These are phyloP conservation scores for Lactarius quietus DNA, from an alignment of 768 basidiomycete species.

Conservation along the genomic window DNA sequence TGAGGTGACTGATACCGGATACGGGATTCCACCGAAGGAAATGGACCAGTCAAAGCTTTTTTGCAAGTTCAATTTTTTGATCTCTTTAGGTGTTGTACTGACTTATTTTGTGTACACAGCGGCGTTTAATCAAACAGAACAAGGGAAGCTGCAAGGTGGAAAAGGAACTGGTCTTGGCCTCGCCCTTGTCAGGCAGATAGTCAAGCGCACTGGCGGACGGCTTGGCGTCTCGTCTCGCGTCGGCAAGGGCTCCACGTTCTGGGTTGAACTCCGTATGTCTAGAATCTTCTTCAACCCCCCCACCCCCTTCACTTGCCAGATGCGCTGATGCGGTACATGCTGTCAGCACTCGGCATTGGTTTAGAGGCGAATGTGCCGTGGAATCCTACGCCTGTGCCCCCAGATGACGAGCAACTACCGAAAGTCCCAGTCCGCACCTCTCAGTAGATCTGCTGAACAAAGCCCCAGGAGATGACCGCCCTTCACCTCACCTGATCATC, in stretches of 20 bases:
- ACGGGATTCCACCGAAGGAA: constrained; percentile 60
- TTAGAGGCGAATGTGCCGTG: constrained; percentile 40
- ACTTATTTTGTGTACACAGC: constrained; percentile 37
- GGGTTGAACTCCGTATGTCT: constrained; percentile 69
- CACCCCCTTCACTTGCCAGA: not conserved
- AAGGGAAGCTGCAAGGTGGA: constrained; percentile 61
- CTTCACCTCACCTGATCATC: not conserved
- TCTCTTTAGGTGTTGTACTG: not conserved
- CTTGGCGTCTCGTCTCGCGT: constrained; percentile 42
- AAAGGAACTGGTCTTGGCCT: constrained; percentile 55
- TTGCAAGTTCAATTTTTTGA: constrained; percentile 41
- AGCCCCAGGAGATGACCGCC: not conserved
- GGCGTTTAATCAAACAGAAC: constrained; percentile 76
- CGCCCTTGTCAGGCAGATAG: constrained; percentile 51
- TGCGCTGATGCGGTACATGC: not conserved
- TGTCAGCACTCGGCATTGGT: constrained; percentile 64
- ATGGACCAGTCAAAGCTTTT: constrained; percentile 69
- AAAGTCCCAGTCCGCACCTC: not conserved
- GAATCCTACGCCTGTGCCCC: constrained; percentile 28
- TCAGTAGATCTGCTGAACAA: constrained; percentile 11
- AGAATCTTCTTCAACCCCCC: constrained; percentile 9
- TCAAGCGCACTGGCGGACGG: constrained; percentile 47
- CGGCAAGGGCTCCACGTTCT: constrained; percentile 78
- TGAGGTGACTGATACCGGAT: constrained; percentile 76
- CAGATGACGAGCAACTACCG: not conserved